Base-by-base conservation (phyloP, 495 filamentous ascomycete species). In the Aspergillus taichungensis region DNA sequence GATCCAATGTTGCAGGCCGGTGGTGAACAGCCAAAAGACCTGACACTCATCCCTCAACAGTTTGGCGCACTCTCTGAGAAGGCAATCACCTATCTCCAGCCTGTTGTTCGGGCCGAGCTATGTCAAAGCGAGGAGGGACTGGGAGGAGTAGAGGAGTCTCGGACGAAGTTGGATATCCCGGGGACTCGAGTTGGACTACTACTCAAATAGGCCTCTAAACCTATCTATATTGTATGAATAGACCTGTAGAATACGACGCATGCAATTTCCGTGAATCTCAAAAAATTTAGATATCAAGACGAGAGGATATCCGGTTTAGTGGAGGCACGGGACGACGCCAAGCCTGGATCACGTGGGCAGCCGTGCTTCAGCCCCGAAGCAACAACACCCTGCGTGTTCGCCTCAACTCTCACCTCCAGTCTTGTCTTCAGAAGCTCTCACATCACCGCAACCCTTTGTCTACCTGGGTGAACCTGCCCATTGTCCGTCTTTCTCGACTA, bases 31-130 rank as follows among this genome's bases (percentile, higher is more conserved):
- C 47, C 46, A 42, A 60, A 53, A 14, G 49, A 54, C 30, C 31
- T 73, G 28, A 34, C 47, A 4, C 46, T 56, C 13, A 30, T 65
- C 5, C 55, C 59, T 28, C 58, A 61, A 41, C 54, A 59, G 13
- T 77, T 78, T 49, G 73, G 74, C 3, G 71, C 71, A 34, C 46
- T 75, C 32, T 75, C 72, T 6, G 73, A 74, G 40, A 69, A 72
- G 45, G 69, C 67, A 13, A 70, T 78, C 40, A 67, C 62, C 10
- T 72, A 68, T 46, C 51, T 59, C 13, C 64, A 65, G 43, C 61
- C 61, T 11, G 24, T 59, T 32, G 9, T 37, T 12, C 33, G 13
- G n/a, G 6, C 18, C 0, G 37, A 13, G 31, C 42, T 45, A 35
- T 39, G 30, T 8, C 18, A 24, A 24, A 4, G 18, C 18, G 18